Evolutionary conservation across 805 yeast species (phyloP).

Genomic region (Ogataea populi-albae): DNA sequence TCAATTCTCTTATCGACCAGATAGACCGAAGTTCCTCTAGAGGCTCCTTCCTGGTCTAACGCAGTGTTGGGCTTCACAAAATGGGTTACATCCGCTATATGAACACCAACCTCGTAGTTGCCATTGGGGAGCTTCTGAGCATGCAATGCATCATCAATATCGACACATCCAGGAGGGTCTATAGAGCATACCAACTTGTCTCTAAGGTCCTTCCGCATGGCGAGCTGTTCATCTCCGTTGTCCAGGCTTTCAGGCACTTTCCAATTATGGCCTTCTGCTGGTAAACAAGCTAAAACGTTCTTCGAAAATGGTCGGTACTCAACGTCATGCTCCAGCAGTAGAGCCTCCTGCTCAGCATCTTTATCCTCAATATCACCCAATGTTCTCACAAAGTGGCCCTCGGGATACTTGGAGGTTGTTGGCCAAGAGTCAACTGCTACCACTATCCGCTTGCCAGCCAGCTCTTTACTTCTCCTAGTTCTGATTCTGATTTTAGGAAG

Average conservation of each 20-base stretch:
- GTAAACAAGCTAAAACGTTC: constrained; percentile 87
- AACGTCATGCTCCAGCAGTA: constrained; percentile 90
- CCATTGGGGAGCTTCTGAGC: constrained; percentile 85
- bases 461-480: constrained; percentile 80
- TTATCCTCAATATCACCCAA: constrained; percentile 89
- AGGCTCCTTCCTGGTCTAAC: constrained; percentile 91
- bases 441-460: constrained; percentile 87
- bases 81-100: constrained; percentile 97
- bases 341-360: constrained; percentile 94
- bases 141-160: constrained; percentile 97
- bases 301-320: constrained; percentile 95
- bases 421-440: constrained; percentile 95
- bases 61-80: constrained; percentile 93
- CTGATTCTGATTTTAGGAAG: constrained; percentile 84
- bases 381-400: constrained; percentile 89
- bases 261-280: constrained; percentile 93
- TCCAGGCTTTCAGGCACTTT: constrained; percentile 67
- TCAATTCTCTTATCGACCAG: constrained; percentile 97
- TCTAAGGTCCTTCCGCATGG: constrained; percentile 78
- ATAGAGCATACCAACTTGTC: constrained; percentile 90
- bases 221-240: constrained; percentile 51
- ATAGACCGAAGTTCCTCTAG: constrained; percentile 96
- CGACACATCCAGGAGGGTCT: constrained; percentile 98
- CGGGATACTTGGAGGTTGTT: constrained; percentile 74
- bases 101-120: constrained; percentile 96